Evolutionary conservation across 2,329 filamentous ascomycete species (phyloP), one percentile per base, ranked within the genome.

Genomic region (Trichoderma harzianum): DNA sequence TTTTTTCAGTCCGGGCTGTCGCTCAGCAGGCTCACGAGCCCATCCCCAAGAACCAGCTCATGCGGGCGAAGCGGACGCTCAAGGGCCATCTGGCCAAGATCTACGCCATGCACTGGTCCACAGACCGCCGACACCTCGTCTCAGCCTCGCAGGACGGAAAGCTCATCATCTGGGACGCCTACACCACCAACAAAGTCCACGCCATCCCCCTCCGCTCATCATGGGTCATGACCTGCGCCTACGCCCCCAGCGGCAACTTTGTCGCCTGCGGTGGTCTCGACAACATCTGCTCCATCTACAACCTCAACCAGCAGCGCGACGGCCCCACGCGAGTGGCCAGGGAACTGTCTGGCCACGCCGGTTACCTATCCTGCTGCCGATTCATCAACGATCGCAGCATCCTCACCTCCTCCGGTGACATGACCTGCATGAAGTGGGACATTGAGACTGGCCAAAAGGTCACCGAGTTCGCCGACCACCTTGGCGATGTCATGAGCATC

Each of bases 381-480:
- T 99, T 99, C 83, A 97, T 98, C 86, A 98, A 97, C 82, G 96
- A 99, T 85, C 92, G 96, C 79, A 94, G 94, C 80, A 98, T 99
- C 79, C 90, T 99, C 75, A 99, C 96, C 73, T 98, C 96, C 0
- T 99, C 96, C 3, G 96, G 96, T 75, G 96, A 99, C 81, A 99
- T 99, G 96, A 99, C 96, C 67, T 99, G 96, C 83, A 98, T 98
- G 92, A 93, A 98, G 80, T 99, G 96, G 96, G 96, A 99, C 85
- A 95, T 99, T 75, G 96, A 99, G 84, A 97, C 95, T 0, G 96
- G 96, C 71, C 94, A 95, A 76, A 98, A 98, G 86, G 93, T 97
- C 55, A 97, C 95, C 79, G 96, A 99, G 82, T 99, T 98, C 77
- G 96, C 96, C 79, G 96, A 99, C 84, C 96, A 99, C 82, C 88